phyloP scores from a whole-genome alignment of 106 monocot species.

The Apostasia shenzhenica region DNA sequence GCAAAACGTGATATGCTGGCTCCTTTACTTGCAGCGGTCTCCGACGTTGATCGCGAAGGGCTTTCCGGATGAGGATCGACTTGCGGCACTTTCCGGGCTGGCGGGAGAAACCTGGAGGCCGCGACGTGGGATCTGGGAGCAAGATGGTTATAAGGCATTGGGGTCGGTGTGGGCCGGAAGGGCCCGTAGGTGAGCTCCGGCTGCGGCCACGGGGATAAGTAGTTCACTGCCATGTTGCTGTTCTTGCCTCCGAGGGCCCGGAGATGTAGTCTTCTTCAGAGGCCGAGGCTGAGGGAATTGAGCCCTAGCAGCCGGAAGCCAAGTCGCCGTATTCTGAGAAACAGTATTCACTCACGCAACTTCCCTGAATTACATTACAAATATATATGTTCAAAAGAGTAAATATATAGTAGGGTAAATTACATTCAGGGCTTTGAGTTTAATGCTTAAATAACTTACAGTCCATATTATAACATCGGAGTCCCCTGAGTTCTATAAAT shows the following conservation, averaged over 20 bases:
- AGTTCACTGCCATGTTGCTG: constrained; percentile 98
- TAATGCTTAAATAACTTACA: too few relatives aligned
- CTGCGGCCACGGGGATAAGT: constrained; percentile 76
- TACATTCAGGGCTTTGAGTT: too few relatives aligned
- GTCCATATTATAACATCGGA: too few relatives aligned
- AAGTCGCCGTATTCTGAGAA: constrained; percentile 48
- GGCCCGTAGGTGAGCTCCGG: constrained; percentile 84
- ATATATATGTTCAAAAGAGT: too few relatives aligned
- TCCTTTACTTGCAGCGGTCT: constrained; percentile 67
- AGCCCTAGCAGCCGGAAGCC: constrained; percentile 58
- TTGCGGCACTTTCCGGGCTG: constrained; percentile 50
- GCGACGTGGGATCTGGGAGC: constrained; percentile 58
- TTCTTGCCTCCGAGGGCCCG: constrained; percentile 61
- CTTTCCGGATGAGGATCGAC: constrained; percentile 54
- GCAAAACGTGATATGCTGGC: too few relatives aligned
- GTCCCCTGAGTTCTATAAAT: too few relatives aligned
- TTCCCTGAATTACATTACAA: constrained; percentile 50
- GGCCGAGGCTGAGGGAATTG: constrained; percentile 71
- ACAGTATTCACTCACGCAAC: constrained; percentile 74
- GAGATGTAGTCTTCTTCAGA: constrained; percentile 65
- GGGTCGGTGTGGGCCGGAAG: constrained; percentile 86
- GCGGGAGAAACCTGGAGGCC: constrained; percentile 59
- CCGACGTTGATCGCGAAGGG: constrained; percentile 88
- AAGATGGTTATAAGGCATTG: constrained; percentile 83
- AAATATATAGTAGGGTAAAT: too few relatives aligned